Base-by-base conservation (phyloP, 345 rosid species). In the Salix caprea region DNA sequence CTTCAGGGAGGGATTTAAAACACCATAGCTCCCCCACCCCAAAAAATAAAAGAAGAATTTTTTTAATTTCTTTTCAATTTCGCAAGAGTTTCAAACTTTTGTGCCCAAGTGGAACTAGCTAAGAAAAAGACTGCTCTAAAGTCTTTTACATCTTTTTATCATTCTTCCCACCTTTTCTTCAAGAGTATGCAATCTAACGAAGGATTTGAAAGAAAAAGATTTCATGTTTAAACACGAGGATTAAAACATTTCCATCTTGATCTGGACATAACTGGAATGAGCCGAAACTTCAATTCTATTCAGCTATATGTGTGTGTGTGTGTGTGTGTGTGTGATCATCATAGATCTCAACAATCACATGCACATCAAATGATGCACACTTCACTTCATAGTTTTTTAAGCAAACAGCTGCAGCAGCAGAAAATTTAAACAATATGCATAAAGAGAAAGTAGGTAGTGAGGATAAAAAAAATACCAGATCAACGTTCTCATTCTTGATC, bases 401-500 rank as follows among this genome's bases (percentile, higher is more conserved):
- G 28, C 10, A 42, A 9, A 10, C 19, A 42, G 26, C 14, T 6
- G 15, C 48, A 26, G 30, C 16, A 32, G 14, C 7, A 36, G 14
- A 15, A 39, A 10, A 36, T 34, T n/a, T 23, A 19, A 54, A 4
- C 32, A 0, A 30, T 30, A 2, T 30, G 1, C 42, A 24, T 15
- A 24, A 32, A 10, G 18, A 60, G 9, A 21, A 50, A 44, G 24
- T 23, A 34, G 7, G 21, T 37, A 10, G 8, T 21, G 52, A 21
- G 16, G 2, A 42, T 16, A 40, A 1, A 34, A 16, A 50, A 13
- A 14, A 48, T 79, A 79, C 82, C 72, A 79, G 77, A 70, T 79
- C 82, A 74, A 79, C 78, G 28, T 75, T 74, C 73, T 79, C 78
- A 36, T 74, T 79, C 78, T 64, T 79, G 78, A 79, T 79, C 66